Evolutionary conservation across 768 basidiomycete genomes (phyloP).

Genomic region (Rhizopogon salebrosus): DNA sequence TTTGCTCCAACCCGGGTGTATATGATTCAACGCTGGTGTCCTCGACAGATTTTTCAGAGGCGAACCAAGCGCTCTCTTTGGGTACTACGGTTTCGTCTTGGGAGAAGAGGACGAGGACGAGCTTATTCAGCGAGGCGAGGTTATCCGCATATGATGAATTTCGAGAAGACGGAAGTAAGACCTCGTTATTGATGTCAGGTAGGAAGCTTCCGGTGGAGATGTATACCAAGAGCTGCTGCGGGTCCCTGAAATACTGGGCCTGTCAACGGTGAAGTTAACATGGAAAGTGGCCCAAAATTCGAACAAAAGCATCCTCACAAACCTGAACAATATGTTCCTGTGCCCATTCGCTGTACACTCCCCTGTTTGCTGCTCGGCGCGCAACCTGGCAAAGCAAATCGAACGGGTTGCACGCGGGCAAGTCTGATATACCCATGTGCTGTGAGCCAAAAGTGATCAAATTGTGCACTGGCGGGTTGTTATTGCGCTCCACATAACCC

Average conservation of each 20-base stretch:
- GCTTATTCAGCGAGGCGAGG: conserved; percentile 53
- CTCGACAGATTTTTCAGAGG: conserved; percentile 49
- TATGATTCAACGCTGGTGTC: not conserved
- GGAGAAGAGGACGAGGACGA: conserved; percentile 71
- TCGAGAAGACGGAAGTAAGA: conserved; percentile 33
- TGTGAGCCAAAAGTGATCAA: conserved; percentile 85
- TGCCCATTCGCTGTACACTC: conserved; percentile 72
- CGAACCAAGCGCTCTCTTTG: conserved; percentile 86
- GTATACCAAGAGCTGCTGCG: conserved; percentile 52
- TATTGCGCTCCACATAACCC: conserved; percentile 77
- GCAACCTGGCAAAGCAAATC: conserved; percentile 71
- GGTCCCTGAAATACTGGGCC: conserved; percentile 88
- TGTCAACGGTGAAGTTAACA: conserved; percentile 21
- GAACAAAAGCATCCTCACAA: not conserved
- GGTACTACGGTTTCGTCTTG: conserved; percentile 76
- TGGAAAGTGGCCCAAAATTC: not conserved
- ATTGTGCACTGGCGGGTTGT: conserved; percentile 69
- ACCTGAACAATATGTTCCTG: conserved; percentile 76
- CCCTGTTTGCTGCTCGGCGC: conserved; percentile 51
- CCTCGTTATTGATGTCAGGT: conserved; percentile 75
- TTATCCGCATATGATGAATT: conserved; percentile 60
- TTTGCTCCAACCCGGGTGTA: conserved; percentile 9
- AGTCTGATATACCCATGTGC: conserved; percentile 80
- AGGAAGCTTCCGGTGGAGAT: conserved; percentile 62
- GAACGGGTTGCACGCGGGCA: conserved; percentile 57